phyloP scores from a whole-genome alignment of 2,329 filamentous ascomycete genomes.

The Aspergillus versicolor region DNA sequence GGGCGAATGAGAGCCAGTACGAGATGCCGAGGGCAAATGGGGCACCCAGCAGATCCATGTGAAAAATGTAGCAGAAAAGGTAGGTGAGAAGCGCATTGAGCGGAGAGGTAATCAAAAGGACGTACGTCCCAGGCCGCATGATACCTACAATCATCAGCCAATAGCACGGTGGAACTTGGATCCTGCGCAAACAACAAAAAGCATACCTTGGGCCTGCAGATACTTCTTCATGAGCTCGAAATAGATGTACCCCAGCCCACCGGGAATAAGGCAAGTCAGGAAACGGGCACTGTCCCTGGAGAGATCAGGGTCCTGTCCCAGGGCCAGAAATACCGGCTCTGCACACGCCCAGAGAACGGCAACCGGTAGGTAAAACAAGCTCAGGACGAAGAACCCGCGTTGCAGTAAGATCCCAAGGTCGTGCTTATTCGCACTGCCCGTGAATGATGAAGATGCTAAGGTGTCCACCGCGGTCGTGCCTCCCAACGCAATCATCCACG shows the following conservation, averaged over 20 bases:
- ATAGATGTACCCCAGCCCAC: slow-evolving; percentile 81
- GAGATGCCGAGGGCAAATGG: slow-evolving; percentile 79
- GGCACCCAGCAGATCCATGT: slow-evolving; percentile 72
- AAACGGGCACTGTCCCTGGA: slow-evolving; percentile 72
- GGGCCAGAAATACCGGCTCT: slow-evolving; percentile 68
- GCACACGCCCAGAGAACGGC: slow-evolving; percentile 73
- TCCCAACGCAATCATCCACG: slow-evolving; percentile 81
- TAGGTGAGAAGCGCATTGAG: slow-evolving; percentile 60
- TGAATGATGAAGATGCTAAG: slow-evolving; percentile 78
- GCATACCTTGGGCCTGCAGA: slow-evolving; percentile 56
- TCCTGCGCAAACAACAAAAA: not conserved
- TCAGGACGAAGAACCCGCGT: slow-evolving; percentile 70
- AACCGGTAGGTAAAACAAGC: slow-evolving; percentile 70
- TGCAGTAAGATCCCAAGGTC: slow-evolving; percentile 78
- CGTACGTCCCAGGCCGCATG: slow-evolving; percentile 64
- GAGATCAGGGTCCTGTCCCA: slow-evolving; percentile 78
- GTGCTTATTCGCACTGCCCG: slow-evolving; percentile 73
- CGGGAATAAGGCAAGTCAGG: slow-evolving; percentile 71
- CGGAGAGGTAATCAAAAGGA: slow-evolving; percentile 60
- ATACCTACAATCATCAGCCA: slow-evolving; percentile 45
- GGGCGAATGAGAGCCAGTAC: slow-evolving; percentile 80
- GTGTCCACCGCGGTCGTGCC: slow-evolving; percentile 86
- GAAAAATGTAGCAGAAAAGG: slow-evolving; percentile 70
- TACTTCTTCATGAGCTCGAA: slow-evolving; percentile 74
- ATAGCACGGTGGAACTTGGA: not conserved